Evolutionary conservation across 108 stramenopile species (phyloP), one percentile per base, ranked within the genome.

Genomic region (Fragilariopsis cylindrus): DNA sequence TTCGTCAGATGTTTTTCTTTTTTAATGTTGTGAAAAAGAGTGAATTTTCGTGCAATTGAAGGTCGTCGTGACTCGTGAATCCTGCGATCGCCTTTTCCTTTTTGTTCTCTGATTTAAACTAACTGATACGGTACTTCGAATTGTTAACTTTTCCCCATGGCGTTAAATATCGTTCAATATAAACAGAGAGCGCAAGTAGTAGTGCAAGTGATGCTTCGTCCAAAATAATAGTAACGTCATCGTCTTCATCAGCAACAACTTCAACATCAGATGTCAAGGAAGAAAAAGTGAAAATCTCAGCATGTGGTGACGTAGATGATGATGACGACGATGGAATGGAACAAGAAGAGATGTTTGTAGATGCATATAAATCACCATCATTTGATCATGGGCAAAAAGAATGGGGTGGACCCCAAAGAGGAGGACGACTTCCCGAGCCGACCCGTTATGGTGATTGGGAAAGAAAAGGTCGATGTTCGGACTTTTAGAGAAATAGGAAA

Each of bases 401-500:
- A 80, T 99, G 97, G 97, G 97, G 97, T 57, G 98, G 98, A 8
- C 98, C 98, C 8, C 81, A 94, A 41, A 79, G 97, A 54, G 98
- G 98, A 12, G 98, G 98, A 46, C 68, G 80, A 60, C 68, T 96
- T 44, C 80, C 90, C 19, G 98, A 99, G 78, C 98, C 98, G 11
- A 99, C 98, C 30, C 81, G 98, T 39, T 99, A 92, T 84, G 98
- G 98, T 11, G 98, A 99, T 82, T 99, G 98, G 98, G 98, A 99
- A 81, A 87, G 98, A 41, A 96, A 97, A 74, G 98, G 98, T 2
- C 79, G 98, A 12, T 96, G 95, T 63, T 92, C 96, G 12, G 98
- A 99, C 77, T 99, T 99, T 76, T 94, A 70, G 83, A 76, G 15
- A 8, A 4, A 4, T 2, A 30, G 2, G 30, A 30, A 30, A 30